Evolutionary conservation across 345 rosid species (phyloP), one percentile per base, ranked within the genome.

Genomic region (Jatropha curcas): DNA sequence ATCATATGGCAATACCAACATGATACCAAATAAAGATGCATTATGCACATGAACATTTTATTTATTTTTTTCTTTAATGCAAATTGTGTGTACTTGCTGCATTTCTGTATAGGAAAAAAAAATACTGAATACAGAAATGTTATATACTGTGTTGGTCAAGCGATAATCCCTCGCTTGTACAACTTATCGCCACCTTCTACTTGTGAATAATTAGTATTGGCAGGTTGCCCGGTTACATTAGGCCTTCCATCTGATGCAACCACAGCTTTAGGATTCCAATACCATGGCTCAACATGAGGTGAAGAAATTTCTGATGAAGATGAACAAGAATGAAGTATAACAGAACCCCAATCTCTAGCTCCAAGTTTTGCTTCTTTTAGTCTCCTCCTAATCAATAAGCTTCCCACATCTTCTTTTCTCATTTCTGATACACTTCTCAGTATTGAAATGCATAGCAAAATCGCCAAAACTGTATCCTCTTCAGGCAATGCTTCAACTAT

Each of bases 261-360:
- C 53, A 86, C 84, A 48, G 74, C 73, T 60, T 79, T 68, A 9
- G 92, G 86, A 77, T 92, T 84, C 87, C 86, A 82, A 71, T 92
- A 80, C 98, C 95, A 94, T 0, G 97, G 97, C 63, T 75, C 86
- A 35, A 89, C 75, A 53, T 84, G 80, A 2, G 88, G 82, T 20
- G 91, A 84, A 70, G 63, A 39, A 35, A 51, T 67, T 9, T 77
- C 41, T 1, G 85, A 31, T 7, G 86, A 45, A 2, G 37, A 46
- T n/a, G 83, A 81, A 24, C 87, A 77, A 37, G 81, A 81, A 71
- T 85, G 78, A 35, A 88, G 78, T 0, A 83, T 71, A 16, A 88
- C 95, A 1, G 97, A 90, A 60, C 95, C 95, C 97, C 97, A 94
- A 64, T 92, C 97, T 60, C 90, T 74, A n/a, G 74, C 76, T 37